Conservation (phyloP, 2,329 filamentous ascomycete genomes). For the Akanthomyces dipterigenus region DNA sequence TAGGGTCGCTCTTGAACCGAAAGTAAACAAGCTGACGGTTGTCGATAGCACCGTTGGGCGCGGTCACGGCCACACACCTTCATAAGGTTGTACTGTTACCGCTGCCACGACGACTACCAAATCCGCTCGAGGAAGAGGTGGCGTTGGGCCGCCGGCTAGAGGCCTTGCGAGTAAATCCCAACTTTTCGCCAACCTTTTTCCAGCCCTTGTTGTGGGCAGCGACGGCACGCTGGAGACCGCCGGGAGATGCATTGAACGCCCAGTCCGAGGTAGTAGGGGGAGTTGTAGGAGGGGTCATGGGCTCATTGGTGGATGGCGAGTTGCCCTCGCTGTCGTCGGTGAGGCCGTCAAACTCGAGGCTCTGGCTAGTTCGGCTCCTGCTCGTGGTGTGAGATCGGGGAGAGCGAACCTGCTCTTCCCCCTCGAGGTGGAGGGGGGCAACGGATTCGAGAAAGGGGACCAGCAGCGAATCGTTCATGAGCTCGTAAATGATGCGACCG, state of each 20-base stretch:
- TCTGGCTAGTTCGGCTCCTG: conserved; percentile 37
- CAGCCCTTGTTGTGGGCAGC: conserved; percentile 51
- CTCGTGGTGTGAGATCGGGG: conserved; percentile 39
- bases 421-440: conserved; percentile 30
- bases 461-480: conserved; percentile 96
- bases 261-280: conserved; percentile 56
- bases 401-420: conserved; percentile 35
- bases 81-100: conserved; percentile 41
- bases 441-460: conserved; percentile 79
- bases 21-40: conserved; percentile 16
- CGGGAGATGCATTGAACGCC: conserved; percentile 44
- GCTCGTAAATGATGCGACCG: conserved; percentile 80
- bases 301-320: conserved; percentile 50
- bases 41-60: conserved; percentile 30
- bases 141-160: conserved; percentile 36
- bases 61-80: conserved; percentile 52
- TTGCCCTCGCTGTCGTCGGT: conserved; percentile 61
- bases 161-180: conserved; percentile 50
- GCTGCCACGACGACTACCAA: conserved; percentile 29
- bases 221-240: conserved; percentile 47
- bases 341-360: conserved; percentile 42
- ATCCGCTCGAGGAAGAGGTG: conserved; percentile 31
- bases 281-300: conserved; percentile 68
- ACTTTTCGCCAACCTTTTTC: conserved; percentile 58
- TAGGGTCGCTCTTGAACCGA: background rate